Evolutionary conservation across 345 rosid genomes (phyloP).

Genomic region (Salix brachista): DNA sequence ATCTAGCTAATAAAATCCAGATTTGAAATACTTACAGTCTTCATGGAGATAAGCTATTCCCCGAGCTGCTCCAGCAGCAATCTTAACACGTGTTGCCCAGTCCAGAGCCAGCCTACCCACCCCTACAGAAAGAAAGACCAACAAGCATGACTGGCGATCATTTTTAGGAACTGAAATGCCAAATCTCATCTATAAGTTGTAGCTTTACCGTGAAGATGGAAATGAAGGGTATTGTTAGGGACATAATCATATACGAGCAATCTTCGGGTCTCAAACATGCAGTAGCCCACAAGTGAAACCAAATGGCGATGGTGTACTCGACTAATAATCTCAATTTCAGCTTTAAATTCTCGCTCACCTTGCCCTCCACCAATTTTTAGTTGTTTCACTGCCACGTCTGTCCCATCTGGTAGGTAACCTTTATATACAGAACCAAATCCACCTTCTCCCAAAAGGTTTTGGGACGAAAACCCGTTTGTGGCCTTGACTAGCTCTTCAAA

Average conservation of each 20-base stretch:
- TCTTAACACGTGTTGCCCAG: conserved; percentile 74
- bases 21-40: conserved; percentile 60
- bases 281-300: conserved; percentile 92
- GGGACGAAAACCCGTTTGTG: conserved; percentile 70
- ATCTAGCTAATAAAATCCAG: neutral
- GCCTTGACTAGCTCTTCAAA: conserved; percentile 70
- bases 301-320: conserved; percentile 91
- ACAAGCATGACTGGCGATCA: conserved; percentile 5
- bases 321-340: conserved; percentile 90
- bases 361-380: conserved; percentile 79
- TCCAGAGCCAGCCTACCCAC: conserved; percentile 56
- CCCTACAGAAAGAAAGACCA: conserved; percentile 36
- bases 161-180: conserved; percentile 2
- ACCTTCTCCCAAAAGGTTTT: conserved; percentile 87
- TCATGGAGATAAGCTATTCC: conserved; percentile 98
- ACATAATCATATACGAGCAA: conserved; percentile 85
- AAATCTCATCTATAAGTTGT: conserved; percentile 14
- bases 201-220: conserved; percentile 84
- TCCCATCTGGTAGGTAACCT: conserved; percentile 79
- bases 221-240: conserved; percentile 77
- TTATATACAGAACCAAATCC: conserved; percentile 88
- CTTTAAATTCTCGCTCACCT: conserved; percentile 90
- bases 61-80: conserved; percentile 94
- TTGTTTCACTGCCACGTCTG: conserved; percentile 86
- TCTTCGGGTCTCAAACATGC: conserved; percentile 73